Evolutionary conservation across 345 rosid genomes (phyloP).

Genomic region (Garcia nutans): DNA sequence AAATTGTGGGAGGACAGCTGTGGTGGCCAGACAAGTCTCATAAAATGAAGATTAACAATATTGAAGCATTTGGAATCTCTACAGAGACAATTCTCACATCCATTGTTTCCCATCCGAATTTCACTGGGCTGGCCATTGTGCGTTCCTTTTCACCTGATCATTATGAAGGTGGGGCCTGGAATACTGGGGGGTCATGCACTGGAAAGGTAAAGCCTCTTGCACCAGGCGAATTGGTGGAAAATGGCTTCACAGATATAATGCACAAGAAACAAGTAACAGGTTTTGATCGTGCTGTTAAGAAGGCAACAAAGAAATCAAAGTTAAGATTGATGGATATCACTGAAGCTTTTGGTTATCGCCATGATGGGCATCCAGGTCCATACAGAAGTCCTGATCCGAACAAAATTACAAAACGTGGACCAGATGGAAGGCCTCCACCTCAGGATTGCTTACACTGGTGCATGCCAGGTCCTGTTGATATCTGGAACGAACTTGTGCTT

Average conservation of each 20-base stretch:
- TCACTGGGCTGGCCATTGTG: slow-evolving; percentile 70
- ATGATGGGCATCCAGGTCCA: slow-evolving; percentile 97
- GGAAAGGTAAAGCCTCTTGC: slow-evolving; percentile 74
- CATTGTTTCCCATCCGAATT: slow-evolving; percentile 66
- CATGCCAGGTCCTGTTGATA: slow-evolving; percentile 98
- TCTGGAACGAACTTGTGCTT: slow-evolving; percentile 90
- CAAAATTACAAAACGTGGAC: slow-evolving; percentile 72
- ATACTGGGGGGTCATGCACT: slow-evolving; percentile 95
- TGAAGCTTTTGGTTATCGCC: slow-evolving; percentile 74
- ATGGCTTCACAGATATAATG: slow-evolving; percentile 76
- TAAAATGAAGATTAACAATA: slow-evolving; percentile 68
- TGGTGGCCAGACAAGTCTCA: slow-evolving; percentile 87
- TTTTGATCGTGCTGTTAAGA: slow-evolving; percentile 48
- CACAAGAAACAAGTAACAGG: slow-evolving; percentile 76
- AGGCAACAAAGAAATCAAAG: slow-evolving; percentile 45
- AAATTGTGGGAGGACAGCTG: slow-evolving; percentile 89
- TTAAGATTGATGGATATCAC: slow-evolving; percentile 88
- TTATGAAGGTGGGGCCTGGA: slow-evolving; percentile 97
- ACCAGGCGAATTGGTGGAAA: slow-evolving; percentile 62
- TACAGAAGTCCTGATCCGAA: slow-evolving; percentile 83
- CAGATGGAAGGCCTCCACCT: slow-evolving; percentile 83
- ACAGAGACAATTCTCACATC: slow-evolving; percentile 75
- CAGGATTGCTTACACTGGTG: slow-evolving; percentile 99
- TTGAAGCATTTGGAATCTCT: slow-evolving; percentile 87
- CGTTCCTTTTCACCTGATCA: slow-evolving; percentile 95